These are phyloP conservation scores for Zoysia japonica DNA, from an alignment of 176 grass and related monocot species.

Conservation along the genomic window DNA sequence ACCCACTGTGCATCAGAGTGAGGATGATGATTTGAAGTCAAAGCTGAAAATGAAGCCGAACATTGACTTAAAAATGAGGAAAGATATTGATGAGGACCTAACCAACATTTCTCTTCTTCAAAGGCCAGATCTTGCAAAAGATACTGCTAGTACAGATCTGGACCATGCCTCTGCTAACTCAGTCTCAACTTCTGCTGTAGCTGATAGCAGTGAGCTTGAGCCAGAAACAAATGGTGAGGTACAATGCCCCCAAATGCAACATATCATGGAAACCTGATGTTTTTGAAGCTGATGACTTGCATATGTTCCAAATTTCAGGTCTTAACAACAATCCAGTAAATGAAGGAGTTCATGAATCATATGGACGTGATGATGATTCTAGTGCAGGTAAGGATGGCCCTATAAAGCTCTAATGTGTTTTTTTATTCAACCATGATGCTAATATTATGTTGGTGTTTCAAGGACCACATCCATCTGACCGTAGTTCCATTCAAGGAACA, in stretches of 20 bases:
- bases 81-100: constrained; percentile 57
- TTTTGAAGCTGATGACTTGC: constrained; percentile 25
- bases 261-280: not conserved
- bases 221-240: constrained; percentile 35
- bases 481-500: constrained; percentile 41
- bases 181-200: constrained; percentile 15
- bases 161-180: constrained; percentile 28
- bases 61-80: constrained; percentile 68
- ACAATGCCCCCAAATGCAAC: constrained; percentile 19
- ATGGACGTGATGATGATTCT: constrained; percentile 35
- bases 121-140: constrained; percentile 60
- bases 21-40: constrained; percentile 58
- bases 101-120: constrained; percentile 76
- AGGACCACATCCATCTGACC: constrained; percentile 55
- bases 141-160: constrained; percentile 34
- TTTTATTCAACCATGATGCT: constrained; percentile 36
- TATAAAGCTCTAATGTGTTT: constrained; percentile 4
- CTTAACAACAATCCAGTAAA: constrained; percentile 18
- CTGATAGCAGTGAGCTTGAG: constrained; percentile 26
- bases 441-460: constrained; percentile 61
- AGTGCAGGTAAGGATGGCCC: constrained; percentile 47
- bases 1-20: constrained; percentile 57
- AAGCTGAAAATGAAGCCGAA: constrained; percentile 69
- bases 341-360: constrained; percentile 25
- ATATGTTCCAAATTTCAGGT: constrained; percentile 41